Base-by-base conservation (phyloP, 1,284 basidiomycete species). In the Malassezia cuniculi region DNA sequence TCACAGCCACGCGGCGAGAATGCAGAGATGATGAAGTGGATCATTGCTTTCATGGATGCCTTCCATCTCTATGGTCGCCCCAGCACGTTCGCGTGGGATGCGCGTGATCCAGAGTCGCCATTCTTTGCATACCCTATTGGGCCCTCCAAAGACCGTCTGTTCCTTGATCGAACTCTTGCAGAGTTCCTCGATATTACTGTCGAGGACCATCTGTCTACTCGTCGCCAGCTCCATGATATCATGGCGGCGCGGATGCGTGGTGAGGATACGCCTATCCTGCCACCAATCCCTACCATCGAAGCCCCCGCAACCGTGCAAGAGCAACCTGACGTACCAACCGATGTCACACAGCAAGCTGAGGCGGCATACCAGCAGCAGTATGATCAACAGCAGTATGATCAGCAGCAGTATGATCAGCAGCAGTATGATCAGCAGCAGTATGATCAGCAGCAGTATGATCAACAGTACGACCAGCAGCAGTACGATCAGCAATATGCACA, bases 291-390 rank as follows among this genome's bases (percentile, higher is more conserved):
- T 14, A 89, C 86, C 68, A 79, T 87, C 59, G 87, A 93, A 62
- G 78, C 87, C 30, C 90, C 85, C 17, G 90, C 93, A 7, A 90
- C 89, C 69, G 76, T 81, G 36, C 85, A 93, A 60, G 89, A 99
- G 67, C 83, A 89, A n/a, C n/a, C n/a, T n/a, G n/a, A n/a, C n/a
- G n/a, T n/a, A n/a, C n/a, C n/a, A n/a, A n/a, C n/a, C n/a, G n/a
- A n/a, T n/a, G n/a, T n/a, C n/a, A n/a, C n/a, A n/a, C n/a, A n/a
- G n/a, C n/a, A n/a, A n/a, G n/a, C n/a, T n/a, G n/a, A n/a, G n/a
- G n/a, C n/a, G n/a, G n/a, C n/a, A n/a, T n/a, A n/a, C 66, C n/a
- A n/a, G n/a, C n/a, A n/a, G n/a, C n/a, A n/a, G n/a, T n/a, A n/a
- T n/a, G n/a, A n/a, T n/a, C n/a, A n/a, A n/a, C n/a, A n/a, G n/a